Percentiles rank a stretch among this genome's conserved stretches.
phyloP scores from a whole-genome alignment of 148 eudicot species.

The Vaccinium corymbosum region DNA sequence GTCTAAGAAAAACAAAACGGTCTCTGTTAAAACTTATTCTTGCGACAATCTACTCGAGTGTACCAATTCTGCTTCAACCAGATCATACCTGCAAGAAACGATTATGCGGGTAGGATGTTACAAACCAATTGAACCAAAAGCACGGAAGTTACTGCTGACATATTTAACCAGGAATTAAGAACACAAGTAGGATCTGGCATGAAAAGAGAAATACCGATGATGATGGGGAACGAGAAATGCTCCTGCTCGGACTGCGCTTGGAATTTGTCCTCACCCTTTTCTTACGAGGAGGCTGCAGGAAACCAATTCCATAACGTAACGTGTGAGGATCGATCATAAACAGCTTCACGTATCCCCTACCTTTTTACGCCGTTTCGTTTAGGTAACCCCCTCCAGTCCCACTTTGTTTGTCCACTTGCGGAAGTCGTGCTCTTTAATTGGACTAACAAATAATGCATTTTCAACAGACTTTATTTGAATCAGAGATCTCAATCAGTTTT shows the following conservation, averaged over 20 bases:
- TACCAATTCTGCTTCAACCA: constrained; percentile 35
- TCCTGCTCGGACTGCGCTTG: constrained; percentile 22
- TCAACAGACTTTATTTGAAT: neutral
- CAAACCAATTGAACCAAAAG: neutral
- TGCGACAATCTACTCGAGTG: constrained; percentile 22
- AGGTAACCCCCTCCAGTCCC: neutral
- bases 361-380: neutral
- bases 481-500: neutral
- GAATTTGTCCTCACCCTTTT: neutral
- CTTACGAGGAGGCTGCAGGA: constrained; percentile 20
- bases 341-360: neutral
- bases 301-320: neutral
- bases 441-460: neutral
- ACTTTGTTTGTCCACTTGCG: neutral
- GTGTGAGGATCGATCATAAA: neutral
- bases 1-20: neutral
- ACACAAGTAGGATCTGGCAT: neutral
- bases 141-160: no score
- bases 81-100: constrained; percentile 35
- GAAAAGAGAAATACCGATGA: constrained; percentile 7
- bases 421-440: neutral
- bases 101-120: no score
- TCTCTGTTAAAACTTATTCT: neutral
- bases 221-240: constrained; percentile 29
- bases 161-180: no score